Percentiles rank a stretch among this genome's conserved stretches.
phyloP scores from a whole-genome alignment of 2,329 filamentous ascomycete species.

The Penicillium sp. region DNA sequence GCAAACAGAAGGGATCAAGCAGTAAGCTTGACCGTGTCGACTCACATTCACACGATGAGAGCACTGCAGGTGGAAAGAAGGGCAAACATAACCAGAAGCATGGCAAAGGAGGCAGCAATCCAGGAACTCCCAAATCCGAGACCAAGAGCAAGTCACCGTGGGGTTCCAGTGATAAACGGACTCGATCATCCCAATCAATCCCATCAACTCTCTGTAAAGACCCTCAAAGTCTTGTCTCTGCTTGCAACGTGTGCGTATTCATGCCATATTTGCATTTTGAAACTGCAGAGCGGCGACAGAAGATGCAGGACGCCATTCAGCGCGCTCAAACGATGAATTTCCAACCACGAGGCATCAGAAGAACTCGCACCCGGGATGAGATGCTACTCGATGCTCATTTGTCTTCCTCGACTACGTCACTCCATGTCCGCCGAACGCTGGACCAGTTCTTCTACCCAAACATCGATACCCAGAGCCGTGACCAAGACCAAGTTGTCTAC shows the following conservation, averaged over 20 bases:
- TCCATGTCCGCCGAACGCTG: conserved; percentile 58
- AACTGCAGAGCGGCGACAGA: conserved; percentile 50
- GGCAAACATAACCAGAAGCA: conserved; percentile 25
- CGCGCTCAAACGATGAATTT: conserved; percentile 28
- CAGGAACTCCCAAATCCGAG: conserved; percentile 24
- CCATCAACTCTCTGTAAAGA: conserved; percentile 39
- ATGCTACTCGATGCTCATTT: conserved; percentile 38
- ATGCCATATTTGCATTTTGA: conserved; percentile 66
- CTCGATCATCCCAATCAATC: conserved; percentile 20
- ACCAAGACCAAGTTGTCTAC: conserved; percentile 62
- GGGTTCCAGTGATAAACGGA: conserved; percentile 28
- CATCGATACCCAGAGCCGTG: conserved; percentile 53
- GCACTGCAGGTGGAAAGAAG: conserved; percentile 27
- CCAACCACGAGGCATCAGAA: conserved; percentile 25
- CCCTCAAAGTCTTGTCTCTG: conserved; percentile 12
- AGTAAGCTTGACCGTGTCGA: conserved; percentile 26
- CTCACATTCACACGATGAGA: conserved; percentile 26
- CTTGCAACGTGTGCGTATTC: conserved; percentile 40
- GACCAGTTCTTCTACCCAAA: conserved; percentile 65
- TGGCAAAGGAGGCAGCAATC: conserved; percentile 23
- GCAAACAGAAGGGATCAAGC: conserved; percentile 28
- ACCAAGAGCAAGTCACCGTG: conserved; percentile 32
- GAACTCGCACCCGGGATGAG: conserved; percentile 30
- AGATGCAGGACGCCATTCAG: conserved; percentile 55
- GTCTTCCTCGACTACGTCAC: conserved; percentile 33